Conservation (phyloP, 2,329 filamentous ascomycete species). For the Epichloe gansuensis region DNA sequence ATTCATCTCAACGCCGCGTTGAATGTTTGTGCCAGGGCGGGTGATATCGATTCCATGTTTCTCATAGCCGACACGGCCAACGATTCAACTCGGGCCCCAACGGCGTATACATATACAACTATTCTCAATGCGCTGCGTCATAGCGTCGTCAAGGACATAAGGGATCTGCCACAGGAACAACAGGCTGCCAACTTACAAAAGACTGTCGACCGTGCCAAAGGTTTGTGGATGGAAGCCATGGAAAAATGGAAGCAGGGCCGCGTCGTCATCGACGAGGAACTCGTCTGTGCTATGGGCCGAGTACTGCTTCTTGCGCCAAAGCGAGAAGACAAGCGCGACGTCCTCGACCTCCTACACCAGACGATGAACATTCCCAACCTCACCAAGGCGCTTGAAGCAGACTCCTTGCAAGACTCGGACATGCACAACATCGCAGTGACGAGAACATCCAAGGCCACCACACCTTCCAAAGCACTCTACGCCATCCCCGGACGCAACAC, state of each 20-base stretch:
- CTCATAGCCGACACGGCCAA: conserved; percentile 61
- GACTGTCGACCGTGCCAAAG: conserved; percentile 52
- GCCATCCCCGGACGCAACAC: conserved; percentile 39
- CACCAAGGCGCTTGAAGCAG: conserved; percentile 20
- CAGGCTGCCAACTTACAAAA: conserved; percentile 23
- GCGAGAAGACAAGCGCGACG: conserved; percentile 49
- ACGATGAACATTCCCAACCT: conserved; percentile 61
- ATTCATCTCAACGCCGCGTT: conserved; percentile 86
- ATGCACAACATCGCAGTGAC: conserved; percentile 12
- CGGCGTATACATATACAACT: conserved; percentile 60
- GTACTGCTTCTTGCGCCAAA: conserved; percentile 55
- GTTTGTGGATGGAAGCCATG: conserved; percentile 71
- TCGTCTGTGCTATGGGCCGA: conserved; percentile 72
- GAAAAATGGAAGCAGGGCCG: conserved; percentile 61
- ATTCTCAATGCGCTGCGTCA: conserved; percentile 64
- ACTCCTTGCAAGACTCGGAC: conserved; percentile 10
- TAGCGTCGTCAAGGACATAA: conserved; percentile 14
- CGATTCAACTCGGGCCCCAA: conserved; percentile 50
- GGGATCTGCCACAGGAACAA: conserved; percentile 17
- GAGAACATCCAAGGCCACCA: not conserved
- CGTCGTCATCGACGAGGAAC: conserved; percentile 60
- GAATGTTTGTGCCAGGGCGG: conserved; percentile 60
- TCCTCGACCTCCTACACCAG: conserved; percentile 67
- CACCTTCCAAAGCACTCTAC: conserved; percentile 16
- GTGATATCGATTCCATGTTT: conserved; percentile 72